phyloP scores from a whole-genome alignment of 257 asterid genomes.

The Solanum etuberosum region DNA sequence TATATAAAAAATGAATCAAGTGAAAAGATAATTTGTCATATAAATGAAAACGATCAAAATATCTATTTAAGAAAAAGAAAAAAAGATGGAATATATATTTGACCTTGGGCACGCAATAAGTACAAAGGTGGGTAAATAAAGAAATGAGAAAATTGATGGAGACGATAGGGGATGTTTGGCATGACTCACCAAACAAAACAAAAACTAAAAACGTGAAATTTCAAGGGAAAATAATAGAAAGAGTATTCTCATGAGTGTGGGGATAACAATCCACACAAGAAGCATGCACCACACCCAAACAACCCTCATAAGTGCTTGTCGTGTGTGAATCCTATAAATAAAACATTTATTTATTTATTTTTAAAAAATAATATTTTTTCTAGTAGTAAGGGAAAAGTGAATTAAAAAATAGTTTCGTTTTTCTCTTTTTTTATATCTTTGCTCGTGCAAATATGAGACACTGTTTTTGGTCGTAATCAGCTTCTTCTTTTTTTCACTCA shows the following conservation, averaged over 20 bases:
- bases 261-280: background rate
- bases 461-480: background rate
- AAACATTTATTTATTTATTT: background rate
- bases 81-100: too few species aligned
- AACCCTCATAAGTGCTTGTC: constrained; percentile 41
- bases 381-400: background rate
- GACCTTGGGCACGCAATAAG: background rate
- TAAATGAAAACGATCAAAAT: too few species aligned
- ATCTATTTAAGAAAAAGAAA: too few species aligned
- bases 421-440: background rate
- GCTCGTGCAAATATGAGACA: background rate
- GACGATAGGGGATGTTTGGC: constrained; percentile 5
- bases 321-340: constrained; percentile 35
- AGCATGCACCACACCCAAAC: constrained; percentile 5
- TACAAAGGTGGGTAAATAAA: background rate
- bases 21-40: too few species aligned
- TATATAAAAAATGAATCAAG: background rate
- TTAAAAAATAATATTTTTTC: background rate
- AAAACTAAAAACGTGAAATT: constrained; percentile 3
- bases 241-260: background rate
- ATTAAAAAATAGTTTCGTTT: background rate
- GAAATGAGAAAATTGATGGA: background rate
- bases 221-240: background rate
- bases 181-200: constrained; percentile 18
- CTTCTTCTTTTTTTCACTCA: background rate